These are phyloP conservation scores for Paulownia fortunei DNA, from an alignment of 257 asterid species.

Conservation along the genomic window DNA sequence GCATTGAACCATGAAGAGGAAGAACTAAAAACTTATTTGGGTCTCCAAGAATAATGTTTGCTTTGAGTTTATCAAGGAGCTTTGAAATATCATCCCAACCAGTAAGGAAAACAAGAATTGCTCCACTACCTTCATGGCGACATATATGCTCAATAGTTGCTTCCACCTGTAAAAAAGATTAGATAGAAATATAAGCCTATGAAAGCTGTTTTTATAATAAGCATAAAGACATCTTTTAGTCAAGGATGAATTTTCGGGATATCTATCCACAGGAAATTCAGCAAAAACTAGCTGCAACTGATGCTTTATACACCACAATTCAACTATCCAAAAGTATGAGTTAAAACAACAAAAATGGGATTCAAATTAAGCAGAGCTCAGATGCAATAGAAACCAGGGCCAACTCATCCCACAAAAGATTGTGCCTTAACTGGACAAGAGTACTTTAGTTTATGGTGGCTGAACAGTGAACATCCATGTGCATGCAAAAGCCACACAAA, in stretches of 20 bases:
- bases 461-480: not conserved
- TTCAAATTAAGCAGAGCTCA: not conserved
- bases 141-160: conserved; percentile 83
- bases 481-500: conserved; percentile 13
- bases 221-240: not conserved
- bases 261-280: conserved; percentile 3
- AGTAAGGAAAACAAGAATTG: conserved; percentile 91
- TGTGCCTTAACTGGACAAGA: not conserved
- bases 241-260: not conserved
- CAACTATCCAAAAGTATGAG: not conserved
- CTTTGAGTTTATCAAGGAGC: conserved; percentile 79
- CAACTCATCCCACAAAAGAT: conserved; percentile 1
- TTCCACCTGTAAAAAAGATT: conserved; percentile 64
- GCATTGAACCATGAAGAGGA: conserved; percentile 99
- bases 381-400: not conserved
- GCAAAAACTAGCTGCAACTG: not conserved
- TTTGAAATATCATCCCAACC: conserved; percentile 99
- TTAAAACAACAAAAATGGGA: not conserved
- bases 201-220: conserved; percentile 15
- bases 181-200: conserved; percentile 26
- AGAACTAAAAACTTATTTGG: conserved; percentile 67
- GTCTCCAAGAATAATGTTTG: conserved; percentile 63
- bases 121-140: conserved; percentile 84
- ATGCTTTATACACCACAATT: conserved; percentile 16
- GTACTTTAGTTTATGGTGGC: not conserved